Evolutionary conservation across 192 early-diverging fungal species (phyloP).

Genomic region (Chytriomyces confervae): DNA sequence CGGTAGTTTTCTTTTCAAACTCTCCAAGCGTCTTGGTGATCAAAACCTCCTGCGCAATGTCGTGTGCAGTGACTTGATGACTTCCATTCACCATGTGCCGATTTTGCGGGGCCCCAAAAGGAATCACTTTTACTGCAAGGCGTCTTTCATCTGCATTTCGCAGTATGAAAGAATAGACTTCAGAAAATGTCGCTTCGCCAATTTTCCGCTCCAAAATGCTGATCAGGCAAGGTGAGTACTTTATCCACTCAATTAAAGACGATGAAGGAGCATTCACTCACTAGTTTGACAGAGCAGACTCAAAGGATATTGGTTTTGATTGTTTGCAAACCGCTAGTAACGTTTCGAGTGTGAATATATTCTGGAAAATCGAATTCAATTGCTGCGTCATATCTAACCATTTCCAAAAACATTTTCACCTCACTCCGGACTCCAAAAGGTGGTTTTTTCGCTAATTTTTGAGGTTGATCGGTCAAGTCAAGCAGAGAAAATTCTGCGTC

Average conservation of each 20-base stretch:
- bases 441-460: too few species aligned
- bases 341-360: not conserved
- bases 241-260: not conserved
- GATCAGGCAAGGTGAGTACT: not conserved
- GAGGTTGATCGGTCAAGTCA: too few species aligned
- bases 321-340: constrained; percentile 18
- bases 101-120: constrained; percentile 61
- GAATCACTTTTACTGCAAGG: constrained; percentile 82
- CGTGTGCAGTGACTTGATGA: constrained; percentile 55
- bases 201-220: constrained; percentile 61
- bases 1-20: constrained; percentile 51
- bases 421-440: too few species aligned
- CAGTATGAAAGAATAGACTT: constrained; percentile 66
- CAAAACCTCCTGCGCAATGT: constrained; percentile 70
- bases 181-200: constrained; percentile 85
- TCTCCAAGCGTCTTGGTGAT: constrained; percentile 59
- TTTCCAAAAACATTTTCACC: too few species aligned
- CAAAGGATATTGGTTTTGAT: constrained; percentile 26
- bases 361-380: too few species aligned
- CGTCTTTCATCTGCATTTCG: constrained; percentile 29
- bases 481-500: too few species aligned
- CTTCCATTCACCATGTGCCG: constrained; percentile 46
- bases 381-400: too few species aligned
- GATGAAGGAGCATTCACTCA: not conserved
- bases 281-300: constrained; percentile 13